Base-by-base conservation (phyloP, 129 eudicot genomes). In the Saposhnikovia divaricata region DNA sequence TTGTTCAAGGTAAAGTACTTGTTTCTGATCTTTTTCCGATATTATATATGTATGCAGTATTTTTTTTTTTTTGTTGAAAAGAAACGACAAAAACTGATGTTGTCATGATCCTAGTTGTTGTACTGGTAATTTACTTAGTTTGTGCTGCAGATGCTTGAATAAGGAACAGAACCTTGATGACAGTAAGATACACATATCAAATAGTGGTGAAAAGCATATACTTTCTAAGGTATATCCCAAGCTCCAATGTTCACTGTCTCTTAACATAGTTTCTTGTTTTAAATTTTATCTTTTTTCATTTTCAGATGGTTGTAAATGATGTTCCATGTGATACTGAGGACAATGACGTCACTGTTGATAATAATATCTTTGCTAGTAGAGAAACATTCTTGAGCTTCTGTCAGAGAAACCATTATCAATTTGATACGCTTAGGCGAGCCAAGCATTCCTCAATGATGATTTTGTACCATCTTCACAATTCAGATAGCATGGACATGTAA, bases 361-460 rank as follows among this genome's bases (percentile, higher is more conserved):
- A 86, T 76, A 81, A 79, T 61, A 78, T 88, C 82, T 87, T 94
- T 12, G 89, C 89, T 80, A 86, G 82, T 65, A 88, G 96, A 80
- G 87, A 85, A 14, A 80, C 93, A 61, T 89, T 94, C 65, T 86
- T 94, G 80, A 85, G 81, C 85, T 86, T 90, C 72, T 94, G 98
- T 51, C 90, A 90, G 84, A 78, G 80, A 53, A 90, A 91, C 51
- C 80, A 87, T 83, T 94, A 90, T 80, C 97, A 88, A 78, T 94
- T 91, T 78, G 93, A 90, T 80, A 81, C 97, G 43, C 92, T 91
- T 63, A 88, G 89, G 2, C 96, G 89, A 80, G 98, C 98, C 65
- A 94, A 94, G 84, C 89, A 94, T 81, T 91, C 98, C 37, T 90
- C 98, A 23, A 90, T 89, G 93, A 94, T 94, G 98, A 90, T 94